Evolutionary conservation across 148 eudicot genomes (phyloP).

Genomic region (Chenopodium formosanum): DNA sequence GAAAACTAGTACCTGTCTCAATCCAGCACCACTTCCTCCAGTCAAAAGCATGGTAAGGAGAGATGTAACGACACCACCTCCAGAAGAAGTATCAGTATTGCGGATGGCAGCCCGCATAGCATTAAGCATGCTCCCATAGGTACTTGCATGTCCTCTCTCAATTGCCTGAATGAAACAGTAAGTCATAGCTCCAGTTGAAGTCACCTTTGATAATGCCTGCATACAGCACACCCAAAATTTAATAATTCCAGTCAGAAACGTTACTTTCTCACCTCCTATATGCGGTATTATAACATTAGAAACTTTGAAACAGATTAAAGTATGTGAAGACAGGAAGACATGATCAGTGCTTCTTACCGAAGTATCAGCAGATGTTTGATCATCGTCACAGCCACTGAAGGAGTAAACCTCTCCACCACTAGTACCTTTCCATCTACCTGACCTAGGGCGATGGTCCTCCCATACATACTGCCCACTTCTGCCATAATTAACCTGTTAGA

Average conservation of each 20-base stretch:
- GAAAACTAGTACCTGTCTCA: constrained; percentile 61
- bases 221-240: background rate
- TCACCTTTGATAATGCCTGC: constrained; percentile 88
- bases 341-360: constrained; percentile 41
- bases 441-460: constrained; percentile 97
- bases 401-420: constrained; percentile 91
- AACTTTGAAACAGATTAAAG: constrained; percentile 2
- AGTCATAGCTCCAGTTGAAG: constrained; percentile 98
- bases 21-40: constrained; percentile 71
- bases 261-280: background rate
- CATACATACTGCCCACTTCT: constrained; percentile 84
- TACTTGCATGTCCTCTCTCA: constrained; percentile 73
- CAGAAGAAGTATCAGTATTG: constrained; percentile 35
- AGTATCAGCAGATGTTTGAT: constrained; percentile 95
- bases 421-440: constrained; percentile 90
- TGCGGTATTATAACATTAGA: background rate
- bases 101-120: constrained; percentile 80
- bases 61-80: constrained; percentile 65
- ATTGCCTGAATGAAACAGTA: constrained; percentile 95
- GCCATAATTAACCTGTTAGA: constrained; percentile 12
- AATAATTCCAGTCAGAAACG: constrained; percentile 14
- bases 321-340: background rate
- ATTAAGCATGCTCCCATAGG: constrained; percentile 75
- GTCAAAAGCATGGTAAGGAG: constrained; percentile 69
- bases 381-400: constrained; percentile 96